Evolutionary conservation across 148 eudicot species (phyloP), one percentile per base, ranked within the genome.

Genomic region (Chenopodium album): DNA sequence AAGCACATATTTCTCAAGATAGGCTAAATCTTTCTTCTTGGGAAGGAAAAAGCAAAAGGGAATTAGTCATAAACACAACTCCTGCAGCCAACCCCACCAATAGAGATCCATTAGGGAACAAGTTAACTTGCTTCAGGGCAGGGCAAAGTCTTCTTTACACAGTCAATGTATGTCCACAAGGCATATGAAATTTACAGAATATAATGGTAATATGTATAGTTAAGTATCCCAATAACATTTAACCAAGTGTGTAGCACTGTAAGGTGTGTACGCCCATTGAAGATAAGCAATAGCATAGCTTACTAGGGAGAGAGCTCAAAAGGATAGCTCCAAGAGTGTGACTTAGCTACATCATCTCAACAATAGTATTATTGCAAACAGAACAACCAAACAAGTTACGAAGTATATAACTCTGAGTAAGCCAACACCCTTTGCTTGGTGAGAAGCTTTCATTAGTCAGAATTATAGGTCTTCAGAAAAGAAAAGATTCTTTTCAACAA

Each of bases 281-380:
- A 56, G 20, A 56, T 76, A 65, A 71, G 82, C 78, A 73, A 46
- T 17, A 32, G 60, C 67, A 64, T 28, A 20, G 20, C 29, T 76
- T 68, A 69, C 31, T 11, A 66, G 54, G 48, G 31, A 75, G 13
- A 65, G n/a, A n/a, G 79, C 73, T 73, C 75, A 76, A 34, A 26
- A 28, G 52, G 54, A 76, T 73, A 74, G 73, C 47, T 23, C 37
- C 14, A 68, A 67, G 74, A 73, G 22, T 41, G 76, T 60, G 37
- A 16, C 31, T 70, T 31, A 29, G 82, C 63, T 75, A 66, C 66
- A 63, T 23, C 14, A 68, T 76, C 52, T 54, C 16, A 3, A 20
- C 63, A 17, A 22, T 23, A 68, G 34, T 13, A 28, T 4, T 46
- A 64, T 20, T 23, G 26, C 32, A 60, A 80, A 73, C 28, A 62